Evolutionary conservation across 352 stramenopile species (phyloP).

Genomic region (Phytophthora hibernalis): DNA sequence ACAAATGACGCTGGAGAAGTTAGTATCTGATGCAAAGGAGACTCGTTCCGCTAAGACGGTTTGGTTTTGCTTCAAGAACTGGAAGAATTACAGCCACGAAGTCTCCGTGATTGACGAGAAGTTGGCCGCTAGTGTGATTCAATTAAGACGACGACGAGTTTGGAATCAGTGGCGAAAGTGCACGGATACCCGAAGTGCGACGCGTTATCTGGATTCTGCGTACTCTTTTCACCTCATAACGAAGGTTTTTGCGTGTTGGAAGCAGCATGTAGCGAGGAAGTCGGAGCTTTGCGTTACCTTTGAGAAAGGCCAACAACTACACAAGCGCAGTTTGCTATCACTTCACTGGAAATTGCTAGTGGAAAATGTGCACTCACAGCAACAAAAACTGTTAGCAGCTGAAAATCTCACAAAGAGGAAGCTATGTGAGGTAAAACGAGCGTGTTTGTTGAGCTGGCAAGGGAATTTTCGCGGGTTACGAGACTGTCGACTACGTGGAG

Average conservation of each 20-base stretch:
- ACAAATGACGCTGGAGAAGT: not conserved
- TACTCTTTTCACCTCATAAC: conserved; percentile 20
- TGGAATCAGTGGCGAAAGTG: conserved; percentile 28
- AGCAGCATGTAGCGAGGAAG: not conserved
- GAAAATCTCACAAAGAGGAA: conserved; percentile 1
- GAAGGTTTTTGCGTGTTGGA: conserved; percentile 20
- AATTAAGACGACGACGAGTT: conserved; percentile 13
- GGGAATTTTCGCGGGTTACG: not conserved
- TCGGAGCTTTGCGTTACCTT: conserved; percentile 1
- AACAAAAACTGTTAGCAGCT: conserved; percentile 16
- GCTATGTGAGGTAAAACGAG: not conserved
- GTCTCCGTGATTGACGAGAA: conserved; percentile 1
- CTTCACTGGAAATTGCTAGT: conserved; percentile 24
- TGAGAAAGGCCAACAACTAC: conserved; percentile 5
- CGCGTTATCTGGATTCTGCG: conserved; percentile 15
- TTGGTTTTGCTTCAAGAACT: conserved; percentile 13
- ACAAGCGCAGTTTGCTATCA: not conserved
- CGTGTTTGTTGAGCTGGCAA: conserved; percentile 21
- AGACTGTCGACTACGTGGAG: conserved; percentile 13
- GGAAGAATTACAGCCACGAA: conserved; percentile 15
- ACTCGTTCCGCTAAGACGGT: conserved; percentile 10
- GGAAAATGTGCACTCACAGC: conserved; percentile 12
- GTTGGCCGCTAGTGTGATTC: conserved; percentile 2
- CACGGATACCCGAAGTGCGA: conserved; percentile 4
- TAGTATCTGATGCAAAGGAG: conserved; percentile 6